Percentiles rank a stretch among this genome's conserved stretches.
Conservation (phyloP, 2,329 filamentous ascomycete genomes). For the Cytospora schulzeri region DNA sequence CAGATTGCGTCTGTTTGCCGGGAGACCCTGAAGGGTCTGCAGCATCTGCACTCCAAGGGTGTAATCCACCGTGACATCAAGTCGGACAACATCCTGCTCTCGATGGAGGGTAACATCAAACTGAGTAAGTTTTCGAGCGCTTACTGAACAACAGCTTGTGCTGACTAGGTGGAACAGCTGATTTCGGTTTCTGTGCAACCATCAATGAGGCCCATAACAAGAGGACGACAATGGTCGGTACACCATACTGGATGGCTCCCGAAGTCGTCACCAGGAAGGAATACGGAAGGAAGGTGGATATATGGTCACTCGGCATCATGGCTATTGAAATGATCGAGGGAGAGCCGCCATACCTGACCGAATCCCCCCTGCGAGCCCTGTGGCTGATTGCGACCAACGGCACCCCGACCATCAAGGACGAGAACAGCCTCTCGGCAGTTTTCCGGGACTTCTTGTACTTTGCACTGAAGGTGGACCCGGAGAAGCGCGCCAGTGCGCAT, state of each 20-base stretch:
- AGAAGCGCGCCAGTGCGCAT: constrained; percentile 93
- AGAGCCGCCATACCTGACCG: constrained; percentile 94
- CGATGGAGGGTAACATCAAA: constrained; percentile 94
- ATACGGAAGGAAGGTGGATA: constrained; percentile 97
- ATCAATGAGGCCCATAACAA: constrained; percentile 98
- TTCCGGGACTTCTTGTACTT: constrained; percentile 93
- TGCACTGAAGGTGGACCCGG: constrained; percentile 93
- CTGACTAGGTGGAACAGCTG: constrained; percentile 57
- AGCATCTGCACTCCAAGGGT: constrained; percentile 95
- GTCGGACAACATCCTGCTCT: constrained; percentile 95
- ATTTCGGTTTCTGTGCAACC: constrained; percentile 98
- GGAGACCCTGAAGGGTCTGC: constrained; percentile 87
- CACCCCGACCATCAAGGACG: constrained; percentile 92
- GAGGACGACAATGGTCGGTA: constrained; percentile 98
- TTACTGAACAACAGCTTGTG: not conserved
- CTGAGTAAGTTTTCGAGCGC: constrained; percentile 68
- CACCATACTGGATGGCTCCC: constrained; percentile 99
- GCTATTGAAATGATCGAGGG: constrained; percentile 99
- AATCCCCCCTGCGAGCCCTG: constrained; percentile 87
- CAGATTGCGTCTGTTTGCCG: constrained; percentile 95
- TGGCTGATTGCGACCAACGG: constrained; percentile 98
- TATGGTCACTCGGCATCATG: constrained; percentile 99
- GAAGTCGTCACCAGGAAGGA: constrained; percentile 97
- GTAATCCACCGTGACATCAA: constrained; percentile 99
- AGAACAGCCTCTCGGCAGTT: constrained; percentile 75